Base-by-base conservation (phyloP, 768 basidiomycete genomes). In the Pleurotus tuber-regium region DNA sequence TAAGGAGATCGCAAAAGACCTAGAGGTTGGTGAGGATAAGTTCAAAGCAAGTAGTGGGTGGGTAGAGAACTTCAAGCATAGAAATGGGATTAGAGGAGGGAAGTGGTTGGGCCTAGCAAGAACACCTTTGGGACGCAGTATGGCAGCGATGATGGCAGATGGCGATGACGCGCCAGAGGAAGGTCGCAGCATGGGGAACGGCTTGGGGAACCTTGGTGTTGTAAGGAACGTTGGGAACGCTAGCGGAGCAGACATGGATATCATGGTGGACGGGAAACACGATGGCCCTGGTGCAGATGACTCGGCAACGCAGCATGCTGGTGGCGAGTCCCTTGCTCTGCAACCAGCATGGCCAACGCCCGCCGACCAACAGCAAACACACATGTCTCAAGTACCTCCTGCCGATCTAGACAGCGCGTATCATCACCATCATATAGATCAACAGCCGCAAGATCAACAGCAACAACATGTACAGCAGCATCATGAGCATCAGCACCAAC, bases 1-100 rank as follows among this genome's bases (percentile, higher is more conserved):
- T 18, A 81, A 82, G 56, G 78, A 83, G 56, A 76, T 87, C 54
- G 89, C 86, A 1, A 68, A 73, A 36, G 62, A 57, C 5, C 75
- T 84, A 44, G 71, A 76, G 46, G 82, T 87, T 54, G 63, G 75
- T 41, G 78, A 83, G 53, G 86, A 88, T 51, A 78, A 80, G 64
- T 95, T 95, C 79, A 94, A 93, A 69, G 92, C 89, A n/a, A 89
- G 86, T 62, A 83, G 87, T 8, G 90, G 91, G 3, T 95, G 92
- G 92, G 78, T 95, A 49, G 91, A 94, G 64, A 91, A 91, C 65
- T 95, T 93, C 75, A 94, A 93, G 70, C 78, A 81, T 59, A 84
- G 92, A 28, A 80, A 87, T 56, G 82, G 82, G 53, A 89, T 95
- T 54, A 78, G 82, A 36, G 79, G 79, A 19, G 89, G 89, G 1